Evolutionary conservation across 176 grass and related monocot species (phyloP).

Genomic region (Carex pumila): DNA sequence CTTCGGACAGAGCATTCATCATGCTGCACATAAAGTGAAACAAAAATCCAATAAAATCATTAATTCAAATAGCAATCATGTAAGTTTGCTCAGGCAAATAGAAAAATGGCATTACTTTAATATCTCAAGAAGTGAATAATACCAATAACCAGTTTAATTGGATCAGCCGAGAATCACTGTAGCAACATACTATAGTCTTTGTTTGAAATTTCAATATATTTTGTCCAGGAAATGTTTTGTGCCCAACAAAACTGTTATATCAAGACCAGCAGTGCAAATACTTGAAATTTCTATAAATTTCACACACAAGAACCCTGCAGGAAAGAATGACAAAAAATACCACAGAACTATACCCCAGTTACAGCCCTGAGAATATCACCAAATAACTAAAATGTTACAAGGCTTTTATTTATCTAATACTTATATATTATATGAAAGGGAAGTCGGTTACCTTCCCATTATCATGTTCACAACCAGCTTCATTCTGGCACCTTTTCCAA

Average conservation of each 20-base stretch:
- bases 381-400: neutral
- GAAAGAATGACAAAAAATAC: neutral
- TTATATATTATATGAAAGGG: neutral
- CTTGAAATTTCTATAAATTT: neutral
- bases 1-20: constrained; percentile 91
- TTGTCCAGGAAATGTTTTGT: neutral
- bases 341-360: neutral
- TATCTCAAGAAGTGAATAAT: neutral
- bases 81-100: neutral
- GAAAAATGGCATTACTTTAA: neutral
- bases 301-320: neutral
- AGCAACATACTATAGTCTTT: neutral
- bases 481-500: constrained; percentile 96
- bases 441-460: constrained; percentile 76
- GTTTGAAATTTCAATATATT: neutral
- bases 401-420: neutral
- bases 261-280: neutral
- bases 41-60: neutral
- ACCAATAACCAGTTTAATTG: neutral
- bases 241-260: neutral
- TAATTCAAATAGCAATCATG: neutral
- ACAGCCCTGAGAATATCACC: neutral
- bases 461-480: constrained; percentile 99
- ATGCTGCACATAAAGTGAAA: constrained; percentile 40
- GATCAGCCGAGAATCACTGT: neutral